Evolutionary conservation across 306 rosid genomes (phyloP).

Genomic region (Adenanthera pavonina): DNA sequence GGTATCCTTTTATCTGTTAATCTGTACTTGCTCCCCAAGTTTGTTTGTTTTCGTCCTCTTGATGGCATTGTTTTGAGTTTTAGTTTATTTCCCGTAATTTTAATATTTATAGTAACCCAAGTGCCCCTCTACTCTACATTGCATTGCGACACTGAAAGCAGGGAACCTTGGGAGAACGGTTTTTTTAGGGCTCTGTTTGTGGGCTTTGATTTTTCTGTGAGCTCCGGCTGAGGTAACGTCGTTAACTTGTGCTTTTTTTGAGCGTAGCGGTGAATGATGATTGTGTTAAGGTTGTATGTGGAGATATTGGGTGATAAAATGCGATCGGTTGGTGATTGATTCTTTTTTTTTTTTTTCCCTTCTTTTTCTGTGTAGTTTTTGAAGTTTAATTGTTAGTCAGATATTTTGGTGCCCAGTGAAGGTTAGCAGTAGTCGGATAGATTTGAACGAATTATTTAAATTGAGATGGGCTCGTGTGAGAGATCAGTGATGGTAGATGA

Average conservation of each 20-base stretch:
- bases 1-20: constrained; percentile 38
- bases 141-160: constrained; percentile 25
- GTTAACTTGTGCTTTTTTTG: constrained; percentile 6
- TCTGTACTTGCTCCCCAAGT: constrained; percentile 31
- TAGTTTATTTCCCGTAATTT: background rate
- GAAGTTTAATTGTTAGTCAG: constrained; percentile 6
- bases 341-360: background rate
- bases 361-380: background rate
- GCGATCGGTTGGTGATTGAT: constrained; percentile 19
- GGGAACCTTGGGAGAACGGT: constrained; percentile 36
- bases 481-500: constrained; percentile 43
- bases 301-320: constrained; percentile 40
- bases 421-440: constrained; percentile 30
- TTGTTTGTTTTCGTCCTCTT: background rate
- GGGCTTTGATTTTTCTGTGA: constrained; percentile 24
- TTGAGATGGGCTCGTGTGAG: constrained; percentile 56
- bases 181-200: constrained; percentile 46
- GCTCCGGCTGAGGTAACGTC: constrained; percentile 14
- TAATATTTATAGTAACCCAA: background rate
- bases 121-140: constrained; percentile 40
- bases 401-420: constrained; percentile 1
- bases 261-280: background rate
- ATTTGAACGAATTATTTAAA: constrained; percentile 13
- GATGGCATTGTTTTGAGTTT: background rate
- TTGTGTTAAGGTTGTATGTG: constrained; percentile 32